Conservation (phyloP, 2,329 filamentous ascomycete species). For the Endothia cerciana region DNA sequence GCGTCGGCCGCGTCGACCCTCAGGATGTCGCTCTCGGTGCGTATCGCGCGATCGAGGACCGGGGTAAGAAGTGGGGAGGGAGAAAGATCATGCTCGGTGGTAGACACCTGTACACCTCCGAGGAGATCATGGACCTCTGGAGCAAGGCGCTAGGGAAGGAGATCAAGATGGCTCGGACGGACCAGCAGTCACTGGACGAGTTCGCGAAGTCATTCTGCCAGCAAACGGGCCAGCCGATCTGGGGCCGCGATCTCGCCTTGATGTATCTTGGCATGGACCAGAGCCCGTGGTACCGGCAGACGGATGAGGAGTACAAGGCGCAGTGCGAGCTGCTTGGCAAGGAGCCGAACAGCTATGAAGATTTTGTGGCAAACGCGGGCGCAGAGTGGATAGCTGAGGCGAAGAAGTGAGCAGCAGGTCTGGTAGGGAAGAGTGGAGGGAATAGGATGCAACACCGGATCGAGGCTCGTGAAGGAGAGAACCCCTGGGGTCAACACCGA, state of each 20-base stretch:
- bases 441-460: not conserved
- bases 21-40: not conserved
- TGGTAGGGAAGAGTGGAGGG: not conserved
- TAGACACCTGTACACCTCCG: constrained; percentile 1
- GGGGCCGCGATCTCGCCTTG: constrained; percentile 3
- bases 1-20: not conserved
- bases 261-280: not conserved
- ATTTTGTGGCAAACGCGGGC: not conserved
- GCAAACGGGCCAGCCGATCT: constrained; percentile 2
- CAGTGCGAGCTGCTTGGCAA: not conserved
- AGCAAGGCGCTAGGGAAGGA: not conserved
- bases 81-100: not conserved
- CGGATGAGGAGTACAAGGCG: constrained; percentile 1
- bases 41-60: constrained; percentile 1
- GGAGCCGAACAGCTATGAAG: constrained; percentile 4
- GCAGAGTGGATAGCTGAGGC: constrained; percentile 7
- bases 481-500: not conserved
- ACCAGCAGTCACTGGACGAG: constrained; percentile 2
- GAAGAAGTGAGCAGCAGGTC: constrained; percentile 7
- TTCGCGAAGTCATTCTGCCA: not conserved
- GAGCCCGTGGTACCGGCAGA: not conserved
- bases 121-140: not conserved
- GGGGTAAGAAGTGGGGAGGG: not conserved
- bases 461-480: not conserved
- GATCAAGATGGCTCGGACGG: not conserved